These are phyloP conservation scores for Vanderwaltozyma verrucispora DNA, from an alignment of 805 yeast genomes.

Conservation along the genomic window DNA sequence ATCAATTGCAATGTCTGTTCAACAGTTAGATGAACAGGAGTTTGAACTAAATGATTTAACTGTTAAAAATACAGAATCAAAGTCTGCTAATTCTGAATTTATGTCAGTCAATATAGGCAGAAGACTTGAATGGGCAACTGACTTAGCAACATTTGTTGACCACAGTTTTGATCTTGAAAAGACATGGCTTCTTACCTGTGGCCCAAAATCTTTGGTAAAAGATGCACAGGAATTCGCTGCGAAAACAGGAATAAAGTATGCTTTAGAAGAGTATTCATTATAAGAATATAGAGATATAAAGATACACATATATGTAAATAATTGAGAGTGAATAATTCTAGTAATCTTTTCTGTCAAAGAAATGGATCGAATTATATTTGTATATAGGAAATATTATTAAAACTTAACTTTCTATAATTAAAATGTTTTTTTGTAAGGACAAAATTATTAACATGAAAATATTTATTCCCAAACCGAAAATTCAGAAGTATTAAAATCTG, in stretches of 20 bases:
- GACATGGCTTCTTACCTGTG: conserved; percentile 25
- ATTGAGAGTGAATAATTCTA: too few relatives aligned
- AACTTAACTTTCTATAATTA: too few relatives aligned
- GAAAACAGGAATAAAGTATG: conserved; percentile 1
- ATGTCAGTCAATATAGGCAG: conserved; percentile 16
- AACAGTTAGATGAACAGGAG: background rate
- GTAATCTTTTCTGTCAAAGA: too few relatives aligned
- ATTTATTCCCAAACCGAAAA: conserved; percentile 3
- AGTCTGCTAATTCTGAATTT: conserved; percentile 4
- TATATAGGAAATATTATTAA: too few relatives aligned
- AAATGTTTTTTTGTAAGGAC: too few relatives aligned
- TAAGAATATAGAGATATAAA: too few relatives aligned
- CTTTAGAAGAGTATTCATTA: conserved; percentile 2
- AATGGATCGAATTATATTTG: too few relatives aligned
- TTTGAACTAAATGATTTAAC: conserved; percentile 1
- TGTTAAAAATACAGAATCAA: background rate
- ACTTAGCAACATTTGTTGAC: conserved; percentile 15
- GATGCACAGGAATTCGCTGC: conserved; percentile 14
- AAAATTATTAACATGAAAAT: too few relatives aligned
- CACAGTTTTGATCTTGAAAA: conserved; percentile 5
- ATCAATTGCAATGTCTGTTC: conserved; percentile 7
- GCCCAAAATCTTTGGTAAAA: conserved; percentile 18
- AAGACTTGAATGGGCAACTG: conserved; percentile 20
- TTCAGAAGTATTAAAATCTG: conserved; percentile 12
- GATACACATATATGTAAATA: too few relatives aligned